Base-by-base conservation (phyloP, 2,329 filamentous ascomycete genomes). In the Alternaria burnsii region DNA sequence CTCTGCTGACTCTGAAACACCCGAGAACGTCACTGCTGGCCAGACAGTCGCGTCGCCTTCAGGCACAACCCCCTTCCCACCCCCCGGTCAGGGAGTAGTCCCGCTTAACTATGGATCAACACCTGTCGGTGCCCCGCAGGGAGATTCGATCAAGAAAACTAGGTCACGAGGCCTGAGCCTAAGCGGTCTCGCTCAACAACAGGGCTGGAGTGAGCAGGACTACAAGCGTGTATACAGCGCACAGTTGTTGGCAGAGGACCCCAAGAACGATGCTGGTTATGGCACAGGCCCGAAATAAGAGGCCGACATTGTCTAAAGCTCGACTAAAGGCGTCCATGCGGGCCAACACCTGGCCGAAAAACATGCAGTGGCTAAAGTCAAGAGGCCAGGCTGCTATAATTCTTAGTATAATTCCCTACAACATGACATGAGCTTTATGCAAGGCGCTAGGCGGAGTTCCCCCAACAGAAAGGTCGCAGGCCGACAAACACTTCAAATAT, bases 131-230 rank as follows among this genome's bases (percentile, higher is more conserved):
- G 60, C 57, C 6, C 51, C 61, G 6, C 71, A 72, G 28, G 59
- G 63, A 1, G 73, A 78, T 16, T 60, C 65, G 3, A 46, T 73
- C 24, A 76, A 75, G 67, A 77, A 72, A 60, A 67, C 68, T 4
- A 61, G 71, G 18, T 70, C 71, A 8, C 65, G 68, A 12, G 76
- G 75, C 1, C 57, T 78, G 55, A 76, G 73, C 44, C 55, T 78
- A 16, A 73, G 69, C 3, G 56, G 59, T 16, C 55, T 78, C 50
- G 75, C 70, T 1, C 67, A 73, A 30, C 64, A 74, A 52, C 73
- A 74, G 56, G 73, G 73, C 41, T 78, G 75, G 75, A 77, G 53
- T 46, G 72, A 74, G 59, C 72, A 78, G 62, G 76, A 78, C 36
- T 69, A 68, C 56, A 78, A 74, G 63, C 71, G 74, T 38, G 51